Evolutionary conservation across 2,329 filamentous ascomycete genomes (phyloP).

Genomic region (Hymenotorrendiella dingleyae): DNA sequence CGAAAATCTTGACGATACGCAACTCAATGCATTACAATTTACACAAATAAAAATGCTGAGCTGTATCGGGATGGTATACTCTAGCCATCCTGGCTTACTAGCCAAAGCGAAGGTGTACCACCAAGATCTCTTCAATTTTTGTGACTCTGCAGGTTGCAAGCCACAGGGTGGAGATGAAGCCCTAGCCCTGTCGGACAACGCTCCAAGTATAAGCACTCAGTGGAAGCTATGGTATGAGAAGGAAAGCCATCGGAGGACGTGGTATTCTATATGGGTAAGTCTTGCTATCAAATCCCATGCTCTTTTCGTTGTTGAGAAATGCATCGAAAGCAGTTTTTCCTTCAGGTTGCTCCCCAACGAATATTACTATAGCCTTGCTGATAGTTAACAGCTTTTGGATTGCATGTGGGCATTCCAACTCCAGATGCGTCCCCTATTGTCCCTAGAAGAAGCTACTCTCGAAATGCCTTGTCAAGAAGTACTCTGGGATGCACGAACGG

Average conservation of each 20-base stretch:
- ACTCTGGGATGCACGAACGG: conserved; percentile 34
- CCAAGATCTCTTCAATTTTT: conserved; percentile 23
- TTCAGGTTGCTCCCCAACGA: too few relatives aligned
- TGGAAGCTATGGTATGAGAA: conserved; percentile 35
- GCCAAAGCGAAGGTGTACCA: conserved; percentile 10
- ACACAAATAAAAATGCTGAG: conserved; percentile 22
- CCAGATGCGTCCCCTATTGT: conserved; percentile 31
- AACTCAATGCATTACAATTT: conserved; percentile 11
- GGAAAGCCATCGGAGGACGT: conserved; percentile 34
- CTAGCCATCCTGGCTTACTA: conserved; percentile 14
- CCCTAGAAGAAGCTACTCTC: conserved; percentile 35
- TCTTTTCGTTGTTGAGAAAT: too few relatives aligned
- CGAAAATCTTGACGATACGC: background rate
- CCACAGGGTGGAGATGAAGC: conserved; percentile 9
- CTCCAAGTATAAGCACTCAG: conserved; percentile 2
- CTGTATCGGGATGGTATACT: conserved; percentile 23
- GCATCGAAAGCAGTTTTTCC: too few relatives aligned
- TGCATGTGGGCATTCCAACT: conserved; percentile 36
- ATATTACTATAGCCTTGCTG: background rate
- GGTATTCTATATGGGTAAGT: conserved; percentile 38
- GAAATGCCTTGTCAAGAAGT: conserved; percentile 36
- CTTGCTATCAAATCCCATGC: background rate
- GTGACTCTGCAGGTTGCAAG: conserved; percentile 11
- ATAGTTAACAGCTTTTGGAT: conserved; percentile 33
- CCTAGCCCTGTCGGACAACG: too few relatives aligned